Conservation (phyloP, 805 yeast genomes). For the Ogataea allantospora region DNA sequence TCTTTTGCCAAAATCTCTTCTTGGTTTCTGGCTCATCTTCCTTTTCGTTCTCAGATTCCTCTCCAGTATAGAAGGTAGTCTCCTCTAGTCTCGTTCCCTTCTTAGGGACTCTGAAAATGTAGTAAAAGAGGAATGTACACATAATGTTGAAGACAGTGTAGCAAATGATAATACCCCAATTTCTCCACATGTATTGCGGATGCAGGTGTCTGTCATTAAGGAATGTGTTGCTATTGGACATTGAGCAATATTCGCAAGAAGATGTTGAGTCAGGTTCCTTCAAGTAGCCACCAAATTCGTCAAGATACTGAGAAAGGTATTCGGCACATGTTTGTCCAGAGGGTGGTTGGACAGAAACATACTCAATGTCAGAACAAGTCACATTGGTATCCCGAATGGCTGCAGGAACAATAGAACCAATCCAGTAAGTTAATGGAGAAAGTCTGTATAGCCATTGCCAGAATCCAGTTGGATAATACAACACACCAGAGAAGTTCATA, state of each 20-base stretch:
- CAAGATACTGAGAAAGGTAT: constrained; percentile 41
- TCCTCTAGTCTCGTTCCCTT: constrained; percentile 6
- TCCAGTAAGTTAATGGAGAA: constrained; percentile 64
- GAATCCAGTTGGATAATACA: constrained; percentile 58
- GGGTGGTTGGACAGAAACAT: constrained; percentile 46
- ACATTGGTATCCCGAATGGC: constrained; percentile 51
- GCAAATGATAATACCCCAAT: constrained; percentile 49
- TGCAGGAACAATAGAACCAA: constrained; percentile 49
- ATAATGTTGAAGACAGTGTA: constrained; percentile 42
- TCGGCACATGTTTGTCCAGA: constrained; percentile 54
- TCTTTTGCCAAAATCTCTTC: neutral
- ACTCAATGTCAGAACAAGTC: constrained; percentile 47
- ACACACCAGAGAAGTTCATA: constrained; percentile 71
- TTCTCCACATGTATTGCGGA: constrained; percentile 54
- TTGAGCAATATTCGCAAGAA: constrained; percentile 59
- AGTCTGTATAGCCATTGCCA: constrained; percentile 72
- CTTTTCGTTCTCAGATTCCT: neutral
- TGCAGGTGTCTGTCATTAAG: constrained; percentile 37
- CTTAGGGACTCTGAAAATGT: constrained; percentile 71
- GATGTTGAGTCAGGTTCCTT: constrained; percentile 41
- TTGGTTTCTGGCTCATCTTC: neutral
- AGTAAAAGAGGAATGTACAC: constrained; percentile 33
- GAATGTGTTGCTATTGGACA: constrained; percentile 48
- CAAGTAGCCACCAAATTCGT: constrained; percentile 45
- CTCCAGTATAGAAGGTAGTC: constrained; percentile 4